Percentiles rank a stretch among this genome's conserved stretches.
phyloP scores from a whole-genome alignment of 2,329 filamentous ascomycete species.

The Hymenotorrendiella dingleyae region DNA sequence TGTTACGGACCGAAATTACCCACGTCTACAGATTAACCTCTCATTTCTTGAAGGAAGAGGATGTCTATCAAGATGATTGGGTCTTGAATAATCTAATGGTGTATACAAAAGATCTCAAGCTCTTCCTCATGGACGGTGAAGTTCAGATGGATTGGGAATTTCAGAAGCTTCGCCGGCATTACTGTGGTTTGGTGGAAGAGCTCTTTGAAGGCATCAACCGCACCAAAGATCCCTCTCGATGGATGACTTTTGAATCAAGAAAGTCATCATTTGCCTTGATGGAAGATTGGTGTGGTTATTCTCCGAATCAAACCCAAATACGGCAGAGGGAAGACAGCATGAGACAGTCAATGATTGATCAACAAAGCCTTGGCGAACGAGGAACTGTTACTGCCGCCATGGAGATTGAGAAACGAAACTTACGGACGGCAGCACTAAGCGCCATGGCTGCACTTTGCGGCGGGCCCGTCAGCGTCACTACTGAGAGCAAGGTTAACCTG shows the following conservation, averaged over 20 bases:
- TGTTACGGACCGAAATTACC: conserved; percentile 87
- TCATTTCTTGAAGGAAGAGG: conserved; percentile 73
- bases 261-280: conserved; percentile 95
- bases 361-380: conserved; percentile 66
- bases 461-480: conserved; percentile 77
- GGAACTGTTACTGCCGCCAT: conserved; percentile 80
- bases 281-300: conserved; percentile 99
- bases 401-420: conserved; percentile 93
- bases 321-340: conserved; percentile 79
- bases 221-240: conserved; percentile 77
- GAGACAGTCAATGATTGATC: conserved; percentile 76
- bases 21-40: conserved; percentile 94
- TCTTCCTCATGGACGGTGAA: conserved; percentile 91
- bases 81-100: conserved; percentile 81
- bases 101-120: conserved; percentile 86
- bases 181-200: conserved; percentile 89
- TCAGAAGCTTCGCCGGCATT: conserved; percentile 84
- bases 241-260: conserved; percentile 95
- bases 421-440: conserved; percentile 83
- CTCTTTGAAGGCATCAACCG: conserved; percentile 87
- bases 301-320: conserved; percentile 80
- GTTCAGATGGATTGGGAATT: conserved; percentile 95
- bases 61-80: conserved; percentile 82
- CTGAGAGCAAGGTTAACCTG: conserved; percentile 78
- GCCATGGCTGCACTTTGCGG: conserved; percentile 93